Evolutionary conservation across 2,329 filamentous ascomycete genomes (phyloP).

Genomic region (Penicillium freii): DNA sequence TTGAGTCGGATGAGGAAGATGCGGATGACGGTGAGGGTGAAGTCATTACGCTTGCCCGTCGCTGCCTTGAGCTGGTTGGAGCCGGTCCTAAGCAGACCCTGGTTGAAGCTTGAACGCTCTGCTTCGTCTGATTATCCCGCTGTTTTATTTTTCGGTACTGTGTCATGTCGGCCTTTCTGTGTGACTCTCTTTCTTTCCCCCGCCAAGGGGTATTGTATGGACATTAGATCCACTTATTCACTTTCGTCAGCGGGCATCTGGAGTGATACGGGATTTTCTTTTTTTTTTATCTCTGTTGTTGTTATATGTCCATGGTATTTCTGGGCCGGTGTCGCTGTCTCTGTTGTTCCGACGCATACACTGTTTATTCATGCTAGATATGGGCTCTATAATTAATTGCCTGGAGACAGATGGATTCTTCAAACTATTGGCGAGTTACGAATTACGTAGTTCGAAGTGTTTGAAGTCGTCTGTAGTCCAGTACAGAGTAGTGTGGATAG

Average conservation of each 20-base stretch:
- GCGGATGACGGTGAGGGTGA: slow-evolving; percentile 90
- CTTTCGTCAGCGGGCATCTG: slow-evolving; percentile 36
- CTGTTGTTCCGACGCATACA: slow-evolving; percentile 29
- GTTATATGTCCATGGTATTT: slow-evolving; percentile 20
- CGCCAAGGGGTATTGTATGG: slow-evolving; percentile 31
- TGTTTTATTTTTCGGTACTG: slow-evolving; percentile 16
- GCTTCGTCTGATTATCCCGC: slow-evolving; percentile 1
- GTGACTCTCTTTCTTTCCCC: slow-evolving; percentile 17
- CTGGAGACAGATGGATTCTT: not conserved
- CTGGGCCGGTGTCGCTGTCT: slow-evolving; percentile 19
- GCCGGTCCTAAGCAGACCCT: slow-evolving; percentile 73
- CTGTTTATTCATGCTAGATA: slow-evolving; percentile 31
- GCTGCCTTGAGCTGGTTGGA: slow-evolving; percentile 82
- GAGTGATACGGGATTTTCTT: slow-evolving; percentile 27
- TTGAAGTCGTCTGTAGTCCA: not conserved
- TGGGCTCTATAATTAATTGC: slow-evolving; percentile 25
- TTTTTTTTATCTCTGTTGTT: slow-evolving; percentile 11
- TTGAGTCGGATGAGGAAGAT: slow-evolving; percentile 82
- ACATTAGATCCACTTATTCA: slow-evolving; percentile 32
- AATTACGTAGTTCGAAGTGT: not conserved
- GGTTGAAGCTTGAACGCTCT: slow-evolving; percentile 65
- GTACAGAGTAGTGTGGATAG: not conserved
- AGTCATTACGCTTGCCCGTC: slow-evolving; percentile 84
- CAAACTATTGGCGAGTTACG: not conserved
- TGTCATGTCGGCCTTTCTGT: slow-evolving; percentile 4